Conservation (phyloP, 1,284 basidiomycete species). For the Trichosporon sp. region DNA sequence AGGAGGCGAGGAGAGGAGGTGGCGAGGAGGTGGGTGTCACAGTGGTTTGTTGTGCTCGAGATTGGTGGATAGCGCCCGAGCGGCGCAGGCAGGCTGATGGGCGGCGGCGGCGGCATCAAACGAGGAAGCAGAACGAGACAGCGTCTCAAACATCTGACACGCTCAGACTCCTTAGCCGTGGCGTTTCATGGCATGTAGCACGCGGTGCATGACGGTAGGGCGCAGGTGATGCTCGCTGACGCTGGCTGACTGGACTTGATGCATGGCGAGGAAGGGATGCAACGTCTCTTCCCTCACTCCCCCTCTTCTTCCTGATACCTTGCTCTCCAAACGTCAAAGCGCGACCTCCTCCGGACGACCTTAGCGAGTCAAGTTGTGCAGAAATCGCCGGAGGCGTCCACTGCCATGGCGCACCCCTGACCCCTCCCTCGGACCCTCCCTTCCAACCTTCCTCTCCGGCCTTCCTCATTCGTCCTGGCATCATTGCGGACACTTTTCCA, state of each 20-base stretch:
- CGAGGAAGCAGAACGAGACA: not conserved
- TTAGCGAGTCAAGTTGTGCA: not conserved
- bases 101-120: conserved; percentile 5
- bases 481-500: not conserved
- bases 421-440: not conserved
- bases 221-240: not conserved
- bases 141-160: not conserved
- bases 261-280: not conserved
- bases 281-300: not conserved
- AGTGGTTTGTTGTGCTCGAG: conserved; percentile 2
- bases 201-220: not conserved
- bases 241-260: not conserved
- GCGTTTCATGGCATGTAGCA: not conserved
- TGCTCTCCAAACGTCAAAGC: not conserved
- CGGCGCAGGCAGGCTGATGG: not conserved
- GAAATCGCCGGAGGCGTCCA: not conserved
- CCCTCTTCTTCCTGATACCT: not conserved
- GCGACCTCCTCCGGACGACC: not conserved
- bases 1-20: not conserved
- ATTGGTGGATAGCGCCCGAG: not conserved
- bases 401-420: too few relatives aligned
- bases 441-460: not conserved
- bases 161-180: not conserved
- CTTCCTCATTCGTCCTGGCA: not conserved
- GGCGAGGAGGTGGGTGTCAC: not conserved